phyloP scores from a whole-genome alignment of 78 protist genomes.

The Chrysochromulina parva region DNA sequence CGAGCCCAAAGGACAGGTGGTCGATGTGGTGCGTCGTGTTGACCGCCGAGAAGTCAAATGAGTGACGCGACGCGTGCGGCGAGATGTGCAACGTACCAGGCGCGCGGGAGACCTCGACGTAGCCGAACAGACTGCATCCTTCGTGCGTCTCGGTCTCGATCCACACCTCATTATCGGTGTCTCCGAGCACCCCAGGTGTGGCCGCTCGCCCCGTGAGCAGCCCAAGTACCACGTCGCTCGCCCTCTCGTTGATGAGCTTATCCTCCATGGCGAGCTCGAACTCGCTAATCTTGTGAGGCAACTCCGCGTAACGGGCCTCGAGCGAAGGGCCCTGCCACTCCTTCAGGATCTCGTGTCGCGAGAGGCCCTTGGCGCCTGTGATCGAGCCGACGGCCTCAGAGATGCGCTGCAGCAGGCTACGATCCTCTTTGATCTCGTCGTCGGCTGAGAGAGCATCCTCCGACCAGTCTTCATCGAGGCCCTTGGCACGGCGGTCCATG shows the following conservation, averaged over 20 bases:
- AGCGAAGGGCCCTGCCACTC: too few species aligned
- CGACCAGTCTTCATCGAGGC: conserved; percentile 17
- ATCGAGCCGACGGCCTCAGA: neutral
- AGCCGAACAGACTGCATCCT: neutral
- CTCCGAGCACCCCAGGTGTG: too few species aligned
- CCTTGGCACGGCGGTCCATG: neutral
- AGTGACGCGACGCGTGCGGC: neutral
- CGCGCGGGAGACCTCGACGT: neutral
- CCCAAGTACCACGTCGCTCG: neutral
- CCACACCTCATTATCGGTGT: too few species aligned
- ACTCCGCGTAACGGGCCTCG: too few species aligned
- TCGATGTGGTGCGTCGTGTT: conserved; percentile 12
- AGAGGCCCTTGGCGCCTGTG: neutral
- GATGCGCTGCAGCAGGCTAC: neutral
- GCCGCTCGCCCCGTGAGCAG: neutral
- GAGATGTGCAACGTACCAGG: neutral
- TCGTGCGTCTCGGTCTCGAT: neutral
- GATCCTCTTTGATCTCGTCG: neutral
- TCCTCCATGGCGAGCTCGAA: neutral
- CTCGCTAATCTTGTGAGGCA: too few species aligned
- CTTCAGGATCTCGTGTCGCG: neutral
- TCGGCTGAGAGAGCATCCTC: neutral
- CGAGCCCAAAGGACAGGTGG: conserved; percentile 16
- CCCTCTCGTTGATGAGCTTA: neutral
- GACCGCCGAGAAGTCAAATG: neutral